These are phyloP conservation scores for Anaeromyces robustus DNA, from an alignment of 192 early-diverging fungal genomes.

Conservation along the genomic window DNA sequence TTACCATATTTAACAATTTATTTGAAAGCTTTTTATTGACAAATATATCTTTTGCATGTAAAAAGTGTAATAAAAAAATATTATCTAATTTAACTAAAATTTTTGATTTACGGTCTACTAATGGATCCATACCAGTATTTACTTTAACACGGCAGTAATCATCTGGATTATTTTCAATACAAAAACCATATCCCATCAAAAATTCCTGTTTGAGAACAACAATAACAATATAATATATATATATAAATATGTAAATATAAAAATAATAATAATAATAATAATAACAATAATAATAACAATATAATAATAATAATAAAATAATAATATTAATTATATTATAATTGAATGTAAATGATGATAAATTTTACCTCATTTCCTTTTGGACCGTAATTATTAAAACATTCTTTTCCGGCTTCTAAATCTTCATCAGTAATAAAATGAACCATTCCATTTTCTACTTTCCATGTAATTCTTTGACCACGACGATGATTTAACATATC, in stretches of 20 bases:
- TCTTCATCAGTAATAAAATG: constrained; percentile 20
- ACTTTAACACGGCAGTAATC: constrained; percentile 38
- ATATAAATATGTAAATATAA: neutral
- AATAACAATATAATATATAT: neutral
- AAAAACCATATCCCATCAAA: constrained; percentile 49
- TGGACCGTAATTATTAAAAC: constrained; percentile 54
- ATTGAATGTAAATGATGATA: neutral
- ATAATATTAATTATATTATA: neutral
- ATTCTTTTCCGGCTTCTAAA: constrained; percentile 21
- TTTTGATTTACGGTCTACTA: constrained; percentile 16
- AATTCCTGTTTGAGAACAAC: neutral
- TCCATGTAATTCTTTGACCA: constrained; percentile 34
- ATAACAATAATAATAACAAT: constrained; percentile 16
- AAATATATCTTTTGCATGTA: constrained; percentile 20
- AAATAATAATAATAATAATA: neutral
- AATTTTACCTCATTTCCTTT: constrained; percentile 60
- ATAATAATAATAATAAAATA: neutral
- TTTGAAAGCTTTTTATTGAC: constrained; percentile 4
- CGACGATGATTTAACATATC: constrained; percentile 53
- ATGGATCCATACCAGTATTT: constrained; percentile 40
- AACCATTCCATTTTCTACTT: constrained; percentile 12
- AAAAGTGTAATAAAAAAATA: constrained; percentile 19
- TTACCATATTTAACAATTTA: constrained; percentile 29
- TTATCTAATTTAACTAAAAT: constrained; percentile 24
- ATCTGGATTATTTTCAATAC: constrained; percentile 32